Evolutionary conservation across 106 monocot species (phyloP), one percentile per base, ranked within the genome.

Genomic region (Narthecium ossifragum): DNA sequence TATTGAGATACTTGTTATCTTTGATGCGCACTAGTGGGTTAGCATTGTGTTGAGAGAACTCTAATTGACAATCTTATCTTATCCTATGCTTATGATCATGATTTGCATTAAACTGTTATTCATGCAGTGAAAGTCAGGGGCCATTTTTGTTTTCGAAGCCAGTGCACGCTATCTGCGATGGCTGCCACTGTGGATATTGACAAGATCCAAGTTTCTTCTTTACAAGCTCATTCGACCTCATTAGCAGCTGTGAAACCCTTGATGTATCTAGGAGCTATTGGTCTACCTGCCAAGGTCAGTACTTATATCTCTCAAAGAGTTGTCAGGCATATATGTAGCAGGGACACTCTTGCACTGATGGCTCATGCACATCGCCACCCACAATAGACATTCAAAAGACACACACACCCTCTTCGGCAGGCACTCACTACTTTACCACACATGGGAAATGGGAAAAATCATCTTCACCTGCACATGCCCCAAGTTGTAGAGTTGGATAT

Each of bases 241-340:
- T 66, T 67, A 45, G 41, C 59, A 34, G 57, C 63, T 62, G 25
- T 57, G 14, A 74, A 60, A 55, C 63, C 70, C 7, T 71, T 80
- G 73, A 60, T 74, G 12, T 85, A 85, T 67, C 39, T 71, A 6
- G 80, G 77, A 50, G 62, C 62, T 27, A 52, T 77, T 56, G 85
- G 80, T 59, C 85, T 70, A 59, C 77, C 77, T 36, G 53, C 29
- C 15, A 73, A 85, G 85, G 85, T 85, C 33, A 62, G 75, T 24
- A 4, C 32, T 60, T 0, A 45, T 50, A 28, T 40, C 10, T n/a
- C 29, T 29, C n/a, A n/a, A n/a, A n/a, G n/a, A n/a, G n/a, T n/a
- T n/a, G n/a, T n/a, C n/a, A n/a, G n/a, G n/a, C n/a, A n/a, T n/a
- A n/a, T n/a, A n/a, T n/a, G n/a, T n/a, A n/a, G n/a, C n/a, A n/a